phyloP scores from a whole-genome alignment of 2,329 filamentous ascomycete species.

The Sphaerostilbella broomeana region DNA sequence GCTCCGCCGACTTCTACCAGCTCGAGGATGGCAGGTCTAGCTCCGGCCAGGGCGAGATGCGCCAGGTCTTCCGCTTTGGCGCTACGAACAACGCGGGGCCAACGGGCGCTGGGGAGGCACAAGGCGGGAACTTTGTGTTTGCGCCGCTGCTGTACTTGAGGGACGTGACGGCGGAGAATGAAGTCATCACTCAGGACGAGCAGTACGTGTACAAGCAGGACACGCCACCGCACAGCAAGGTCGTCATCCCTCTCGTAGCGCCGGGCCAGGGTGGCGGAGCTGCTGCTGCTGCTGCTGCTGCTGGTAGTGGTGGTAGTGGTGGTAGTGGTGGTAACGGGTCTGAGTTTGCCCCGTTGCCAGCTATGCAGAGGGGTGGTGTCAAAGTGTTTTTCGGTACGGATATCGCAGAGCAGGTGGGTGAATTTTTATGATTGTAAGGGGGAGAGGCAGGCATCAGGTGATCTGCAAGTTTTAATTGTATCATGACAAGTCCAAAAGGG shows the following conservation, averaged over 20 bases:
- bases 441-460: neutral
- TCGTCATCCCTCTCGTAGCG: too few species aligned
- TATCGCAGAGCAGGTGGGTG: neutral
- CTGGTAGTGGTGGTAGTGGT: neutral
- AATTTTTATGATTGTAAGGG: neutral
- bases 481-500: neutral
- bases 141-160: slow-evolving; percentile 48
- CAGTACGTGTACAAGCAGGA: slow-evolving; percentile 26
- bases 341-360: slow-evolving; percentile 2
- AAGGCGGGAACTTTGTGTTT: slow-evolving; percentile 16
- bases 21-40: slow-evolving; percentile 38
- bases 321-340: neutral
- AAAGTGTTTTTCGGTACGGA: slow-evolving; percentile 1
- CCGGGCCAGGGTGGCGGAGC: too few species aligned
- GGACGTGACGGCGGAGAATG: slow-evolving; percentile 49
- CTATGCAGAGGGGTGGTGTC: neutral
- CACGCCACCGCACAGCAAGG: too few species aligned
- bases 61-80: slow-evolving; percentile 51
- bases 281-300: too few species aligned
- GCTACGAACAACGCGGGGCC: too few species aligned
- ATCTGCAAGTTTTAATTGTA: too few species aligned
- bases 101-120: slow-evolving; percentile 4
- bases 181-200: slow-evolving; percentile 43
- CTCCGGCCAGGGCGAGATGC: slow-evolving; percentile 48
- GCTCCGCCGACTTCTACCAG: slow-evolving; percentile 49